Base-by-base conservation (phyloP, 73 alveolate genomes). In the Paramecium octaurelia region DNA sequence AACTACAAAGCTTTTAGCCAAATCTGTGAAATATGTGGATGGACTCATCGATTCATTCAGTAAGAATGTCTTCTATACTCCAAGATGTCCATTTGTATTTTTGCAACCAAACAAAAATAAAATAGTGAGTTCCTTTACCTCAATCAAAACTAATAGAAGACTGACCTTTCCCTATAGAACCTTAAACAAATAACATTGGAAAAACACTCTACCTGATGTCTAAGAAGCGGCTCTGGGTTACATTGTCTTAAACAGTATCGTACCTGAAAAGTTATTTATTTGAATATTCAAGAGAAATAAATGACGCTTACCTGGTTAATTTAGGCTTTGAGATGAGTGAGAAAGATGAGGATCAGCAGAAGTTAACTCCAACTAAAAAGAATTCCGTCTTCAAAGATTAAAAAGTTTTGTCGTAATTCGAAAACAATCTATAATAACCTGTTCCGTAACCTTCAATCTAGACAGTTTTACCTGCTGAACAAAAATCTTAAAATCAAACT, bases 41-140 rank as follows among this genome's bases (percentile, higher is more conserved):
- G 91, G 91, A 80, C 91, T 44, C 91, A 80, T 48, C 21, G 73
- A 31, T 80, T 80, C 29, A 42, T 44, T 31, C 10, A 80, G 91
- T 54, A 54, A 54, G 4, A 44, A 12, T 80, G 4, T 8, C 8
- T 40, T n/a, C 0, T 43, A 10, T 1, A 80, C 3, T 80, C 2
- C 24, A 10, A 80, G 91, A 21, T 80, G 91, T 80, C 91, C 91
- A 31, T 80, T 80, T 48, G 91, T 80, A 24, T 80, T 80, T 24
- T 24, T 80, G 14, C n/a, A 80, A 80, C 91, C 91, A 24, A 80
- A 80, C 48, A 80, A 80, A n/a, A 42, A 80, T 80, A 80, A 80
- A 48, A 80, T 80, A 4, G 91, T 50, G 1, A 48, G 35, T 44
- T 43, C 46, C 3, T 48, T 80, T 43, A 24, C 70, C 9, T 42